These are phyloP conservation scores for Puccinia brachypodii DNA, from an alignment of 1,284 basidiomycete species.

Conservation along the genomic window DNA sequence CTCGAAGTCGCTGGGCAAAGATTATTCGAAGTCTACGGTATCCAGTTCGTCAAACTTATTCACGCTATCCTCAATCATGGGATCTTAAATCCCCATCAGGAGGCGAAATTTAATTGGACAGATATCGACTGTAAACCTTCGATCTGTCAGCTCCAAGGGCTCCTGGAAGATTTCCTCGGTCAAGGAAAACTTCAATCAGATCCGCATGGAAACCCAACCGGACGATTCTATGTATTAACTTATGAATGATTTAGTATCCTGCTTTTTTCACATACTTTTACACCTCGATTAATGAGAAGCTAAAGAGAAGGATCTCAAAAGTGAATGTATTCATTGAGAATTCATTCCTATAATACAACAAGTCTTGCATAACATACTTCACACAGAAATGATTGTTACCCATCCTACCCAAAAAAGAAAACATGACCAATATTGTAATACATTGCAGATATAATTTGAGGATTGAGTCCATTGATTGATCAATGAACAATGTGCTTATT, in stretches of 20 bases:
- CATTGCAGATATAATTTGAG: no score
- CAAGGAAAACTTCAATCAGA: background rate
- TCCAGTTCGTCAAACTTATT: constrained; percentile 31
- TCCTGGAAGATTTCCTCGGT: constrained; percentile 42
- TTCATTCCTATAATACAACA: no score
- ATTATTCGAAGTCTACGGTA: constrained; percentile 31
- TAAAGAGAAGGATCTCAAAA: no score
- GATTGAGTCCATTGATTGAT: no score
- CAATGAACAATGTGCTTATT: no score
- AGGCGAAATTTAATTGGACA: background rate
- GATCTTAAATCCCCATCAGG: background rate
- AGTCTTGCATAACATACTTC: no score
- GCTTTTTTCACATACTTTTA: no score
- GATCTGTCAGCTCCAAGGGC: constrained; percentile 13
- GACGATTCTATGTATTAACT: constrained; percentile 7
- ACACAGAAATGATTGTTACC: no score
- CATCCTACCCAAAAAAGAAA: no score
- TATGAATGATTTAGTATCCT: background rate
- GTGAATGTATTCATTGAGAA: no score
- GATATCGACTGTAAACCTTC: constrained; percentile 26
- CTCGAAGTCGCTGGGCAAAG: constrained; percentile 29
- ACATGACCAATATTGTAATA: no score
- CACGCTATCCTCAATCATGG: background rate
- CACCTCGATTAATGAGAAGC: no score
- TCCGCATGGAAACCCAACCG: background rate